These are phyloP conservation scores for Quercus berberidifolia DNA, from an alignment of 306 rosid species.

Conservation along the genomic window DNA sequence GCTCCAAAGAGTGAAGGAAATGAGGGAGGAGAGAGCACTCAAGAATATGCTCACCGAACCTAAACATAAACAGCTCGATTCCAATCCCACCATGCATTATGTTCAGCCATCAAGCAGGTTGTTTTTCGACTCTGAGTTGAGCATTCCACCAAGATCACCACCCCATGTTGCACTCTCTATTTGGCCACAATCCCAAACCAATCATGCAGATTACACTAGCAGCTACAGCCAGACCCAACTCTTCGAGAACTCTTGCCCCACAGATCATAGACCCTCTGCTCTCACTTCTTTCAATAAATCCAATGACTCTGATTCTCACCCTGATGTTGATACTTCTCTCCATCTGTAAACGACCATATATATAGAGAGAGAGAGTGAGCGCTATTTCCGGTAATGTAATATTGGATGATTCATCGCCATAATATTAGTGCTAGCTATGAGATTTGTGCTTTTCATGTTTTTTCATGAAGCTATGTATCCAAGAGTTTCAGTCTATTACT, in stretches of 20 bases:
- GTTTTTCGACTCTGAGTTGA: slow-evolving; percentile 33
- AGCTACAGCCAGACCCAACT: slow-evolving; percentile 27
- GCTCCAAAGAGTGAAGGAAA: slow-evolving; percentile 75
- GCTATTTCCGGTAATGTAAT: slow-evolving; percentile 10
- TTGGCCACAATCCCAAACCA: slow-evolving; percentile 48
- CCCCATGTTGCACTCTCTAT: slow-evolving; percentile 63
- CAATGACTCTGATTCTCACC: slow-evolving; percentile 30
- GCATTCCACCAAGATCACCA: slow-evolving; percentile 27
- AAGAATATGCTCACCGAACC: slow-evolving; percentile 36
- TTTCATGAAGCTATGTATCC: not conserved
- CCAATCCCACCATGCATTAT: slow-evolving; percentile 13
- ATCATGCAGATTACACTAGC: slow-evolving; percentile 10
- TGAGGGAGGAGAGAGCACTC: slow-evolving; percentile 78
- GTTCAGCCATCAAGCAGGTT: slow-evolving; percentile 27
- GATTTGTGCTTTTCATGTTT: no score
- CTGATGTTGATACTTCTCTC: slow-evolving; percentile 88
- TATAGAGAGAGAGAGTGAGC: no score
- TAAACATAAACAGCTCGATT: slow-evolving; percentile 23
- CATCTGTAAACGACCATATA: slow-evolving; percentile 48
- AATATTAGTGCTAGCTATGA: not conserved
- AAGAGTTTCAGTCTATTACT: no score
- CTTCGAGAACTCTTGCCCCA: slow-evolving; percentile 33
- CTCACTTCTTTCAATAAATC: slow-evolving; percentile 30
- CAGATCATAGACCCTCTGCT: slow-evolving; percentile 12
- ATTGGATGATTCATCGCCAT: slow-evolving; percentile 2